phyloP scores from a whole-genome alignment of 495 filamentous ascomycete species.

The Thermothielavioides terrestris region DNA sequence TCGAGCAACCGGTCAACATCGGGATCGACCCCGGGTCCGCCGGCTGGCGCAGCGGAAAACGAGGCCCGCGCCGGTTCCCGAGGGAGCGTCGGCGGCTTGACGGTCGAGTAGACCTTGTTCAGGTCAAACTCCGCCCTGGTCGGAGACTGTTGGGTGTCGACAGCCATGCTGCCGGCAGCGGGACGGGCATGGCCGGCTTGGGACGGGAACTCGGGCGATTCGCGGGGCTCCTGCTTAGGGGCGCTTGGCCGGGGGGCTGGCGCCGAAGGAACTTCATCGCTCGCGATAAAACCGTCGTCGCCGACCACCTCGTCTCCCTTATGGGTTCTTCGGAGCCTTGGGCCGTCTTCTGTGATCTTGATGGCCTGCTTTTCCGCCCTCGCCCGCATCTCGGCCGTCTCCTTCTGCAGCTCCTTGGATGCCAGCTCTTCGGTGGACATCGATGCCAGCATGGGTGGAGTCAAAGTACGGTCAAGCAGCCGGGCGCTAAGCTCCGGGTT shows the following conservation, averaged over 20 bases:
- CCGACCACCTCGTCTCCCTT: conserved; percentile 91
- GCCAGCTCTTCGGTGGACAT: conserved; percentile 88
- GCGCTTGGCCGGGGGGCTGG: conserved; percentile 30
- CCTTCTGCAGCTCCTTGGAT: conserved; percentile 76
- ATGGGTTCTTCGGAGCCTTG: conserved; percentile 81
- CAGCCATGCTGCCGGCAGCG: conserved; percentile 26
- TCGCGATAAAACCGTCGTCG: conserved; percentile 41
- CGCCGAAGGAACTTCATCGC: conserved; percentile 33
- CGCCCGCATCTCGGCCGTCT: conserved; percentile 62
- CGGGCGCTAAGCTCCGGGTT: conserved; percentile 71
- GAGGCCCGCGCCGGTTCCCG: conserved; percentile 38
- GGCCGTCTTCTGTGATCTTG: conserved; percentile 71
- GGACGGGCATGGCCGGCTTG: not conserved
- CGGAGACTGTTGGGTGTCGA: conserved; percentile 44
- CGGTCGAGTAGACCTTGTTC: conserved; percentile 59
- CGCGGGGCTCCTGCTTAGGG: conserved; percentile 13
- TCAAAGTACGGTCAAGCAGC: conserved; percentile 60
- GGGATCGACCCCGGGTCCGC: conserved; percentile 56
- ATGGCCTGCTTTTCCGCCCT: conserved; percentile 78
- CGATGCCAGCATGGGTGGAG: conserved; percentile 60
- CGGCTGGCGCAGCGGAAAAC: conserved; percentile 33
- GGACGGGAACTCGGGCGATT: not conserved
- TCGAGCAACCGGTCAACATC: conserved; percentile 90
- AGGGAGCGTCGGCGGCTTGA: conserved; percentile 48
- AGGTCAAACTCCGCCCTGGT: conserved; percentile 56